phyloP scores from a whole-genome alignment of 768 basidiomycete species.

The Pholiota molesta region DNA sequence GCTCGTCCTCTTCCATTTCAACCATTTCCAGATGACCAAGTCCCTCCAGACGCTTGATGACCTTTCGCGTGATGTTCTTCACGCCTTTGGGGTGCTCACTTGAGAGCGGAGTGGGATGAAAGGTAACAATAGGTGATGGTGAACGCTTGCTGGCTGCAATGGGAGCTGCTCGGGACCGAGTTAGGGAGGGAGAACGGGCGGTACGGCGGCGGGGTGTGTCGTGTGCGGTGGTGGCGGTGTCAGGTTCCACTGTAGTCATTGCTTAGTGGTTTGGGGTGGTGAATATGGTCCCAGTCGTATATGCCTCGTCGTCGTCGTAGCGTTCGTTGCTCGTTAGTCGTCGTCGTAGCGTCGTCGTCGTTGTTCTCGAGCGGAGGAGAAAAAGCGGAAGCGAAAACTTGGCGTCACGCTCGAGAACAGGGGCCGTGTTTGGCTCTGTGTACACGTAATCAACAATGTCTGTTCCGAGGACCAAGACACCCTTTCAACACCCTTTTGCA shows the following conservation, averaged over 20 bases:
- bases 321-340: neutral
- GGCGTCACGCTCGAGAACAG: neutral
- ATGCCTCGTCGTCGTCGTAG: neutral
- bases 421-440: neutral
- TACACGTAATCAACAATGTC: neutral
- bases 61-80: constrained; percentile 50
- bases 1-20: constrained; percentile 39
- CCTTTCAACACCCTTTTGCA: too few relatives aligned
- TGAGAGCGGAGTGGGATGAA: constrained; percentile 38
- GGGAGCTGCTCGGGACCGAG: constrained; percentile 15
- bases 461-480: too few relatives aligned
- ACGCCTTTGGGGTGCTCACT: constrained; percentile 41
- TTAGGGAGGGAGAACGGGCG: constrained; percentile 25
- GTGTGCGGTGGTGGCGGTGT: constrained; percentile 23
- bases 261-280: neutral
- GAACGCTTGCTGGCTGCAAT: constrained; percentile 38
- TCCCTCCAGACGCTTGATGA: constrained; percentile 50
- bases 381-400: neutral
- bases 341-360: neutral
- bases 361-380: neutral
- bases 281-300: neutral
- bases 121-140: constrained; percentile 50
- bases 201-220: constrained; percentile 23
- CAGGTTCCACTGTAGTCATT: constrained; percentile 12
- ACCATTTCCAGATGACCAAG: constrained; percentile 42